A percentile compares a stretch with the other conserved stretches of the same genome.
phyloP scores from a whole-genome alignment of 169 alveolate genomes.

The Plasmodium coatneyi region DNA sequence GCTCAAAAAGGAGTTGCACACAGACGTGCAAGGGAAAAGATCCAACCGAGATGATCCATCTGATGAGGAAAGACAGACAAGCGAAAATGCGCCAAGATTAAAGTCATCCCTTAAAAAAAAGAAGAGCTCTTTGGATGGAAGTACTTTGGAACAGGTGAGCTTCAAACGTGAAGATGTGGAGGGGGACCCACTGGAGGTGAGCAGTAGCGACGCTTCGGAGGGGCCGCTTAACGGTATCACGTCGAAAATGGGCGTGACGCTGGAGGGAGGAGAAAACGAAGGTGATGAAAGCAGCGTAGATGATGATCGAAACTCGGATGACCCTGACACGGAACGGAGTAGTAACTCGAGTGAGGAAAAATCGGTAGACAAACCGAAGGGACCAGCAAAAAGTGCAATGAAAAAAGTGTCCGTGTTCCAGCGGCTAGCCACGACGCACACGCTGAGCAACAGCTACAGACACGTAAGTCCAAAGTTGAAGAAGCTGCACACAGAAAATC shows the following conservation, averaged over 20 bases:
- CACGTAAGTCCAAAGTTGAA: constrained; percentile 2
- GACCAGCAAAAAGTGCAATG: not conserved
- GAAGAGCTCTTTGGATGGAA: not conserved
- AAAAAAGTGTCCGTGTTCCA: constrained; percentile 17
- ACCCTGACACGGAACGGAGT: not conserved
- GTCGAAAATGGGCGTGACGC: not conserved
- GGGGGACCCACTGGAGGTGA: not conserved
- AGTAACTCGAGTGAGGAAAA: not conserved
- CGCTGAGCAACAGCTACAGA: constrained; percentile 1
- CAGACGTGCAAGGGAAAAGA: not conserved
- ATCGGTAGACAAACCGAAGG: not conserved
- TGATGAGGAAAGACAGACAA: not conserved
- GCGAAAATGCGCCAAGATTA: constrained; percentile 3
- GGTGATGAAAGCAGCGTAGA: constrained; percentile 11
- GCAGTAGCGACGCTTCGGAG: not conserved
- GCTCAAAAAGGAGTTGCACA: constrained; percentile 9
- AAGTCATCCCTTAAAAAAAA: constrained; percentile 8
- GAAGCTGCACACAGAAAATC: constrained; percentile 36
- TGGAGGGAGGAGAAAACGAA: not conserved
- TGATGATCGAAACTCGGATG: constrained; percentile 3
- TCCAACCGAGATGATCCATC: not conserved
- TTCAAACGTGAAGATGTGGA: not conserved
- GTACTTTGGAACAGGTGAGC: not conserved
- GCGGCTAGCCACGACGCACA: constrained; percentile 10
- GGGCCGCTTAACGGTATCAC: not conserved